Base-by-base conservation (phyloP, 495 filamentous ascomycete genomes). In the Tuber aestivum region DNA sequence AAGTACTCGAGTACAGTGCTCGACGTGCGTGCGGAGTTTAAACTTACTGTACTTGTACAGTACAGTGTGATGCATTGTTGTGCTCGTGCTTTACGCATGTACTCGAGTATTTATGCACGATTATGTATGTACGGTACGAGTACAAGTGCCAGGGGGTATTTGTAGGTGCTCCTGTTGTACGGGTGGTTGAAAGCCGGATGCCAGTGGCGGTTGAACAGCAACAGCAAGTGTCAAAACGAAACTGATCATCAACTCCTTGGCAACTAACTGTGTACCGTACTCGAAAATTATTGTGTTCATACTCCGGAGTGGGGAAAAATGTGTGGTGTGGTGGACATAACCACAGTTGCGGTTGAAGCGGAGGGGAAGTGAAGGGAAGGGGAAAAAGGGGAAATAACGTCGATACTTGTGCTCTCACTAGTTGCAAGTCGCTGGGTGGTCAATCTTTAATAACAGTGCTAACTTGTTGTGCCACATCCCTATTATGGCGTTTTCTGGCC, bases 41-140 rank as follows among this genome's bases (percentile, higher is more conserved):
- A 32, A 32, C 56, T 35, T 65, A 65, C 56, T 4, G 56, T 32
- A 50, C 45, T 20, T 1, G 20, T 48, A 32, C 56, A 65, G 20
- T 48, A 32, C 56, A 65, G 27, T 65, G 56, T 65, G 27, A 65
- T 65, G 56, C 56, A 65, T 65, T 65, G 56, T 32, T 65, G 56
- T 65, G 56, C 56, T 65, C 56, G 27, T 65, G 27, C 56, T 65
- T 65, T 27, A 16, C 14, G 56, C 6, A 32, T 65, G 56, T 32
- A 65, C 18, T 65, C n/a, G n/a, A n/a, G n/a, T n/a, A n/a, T n/a
- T n/a, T 40, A 40, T 40, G 38, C 7, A 40, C 38, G 3, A 40
- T 2, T 40, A 40, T 40, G 38, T 65, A 27, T 65, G 56, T 32
- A 65, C 56, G 45, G 18, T n/a, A n/a, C n/a, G n/a, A n/a, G n/a